Base-by-base conservation (phyloP, 768 basidiomycete species). In the Boletus vinaceobasis region DNA sequence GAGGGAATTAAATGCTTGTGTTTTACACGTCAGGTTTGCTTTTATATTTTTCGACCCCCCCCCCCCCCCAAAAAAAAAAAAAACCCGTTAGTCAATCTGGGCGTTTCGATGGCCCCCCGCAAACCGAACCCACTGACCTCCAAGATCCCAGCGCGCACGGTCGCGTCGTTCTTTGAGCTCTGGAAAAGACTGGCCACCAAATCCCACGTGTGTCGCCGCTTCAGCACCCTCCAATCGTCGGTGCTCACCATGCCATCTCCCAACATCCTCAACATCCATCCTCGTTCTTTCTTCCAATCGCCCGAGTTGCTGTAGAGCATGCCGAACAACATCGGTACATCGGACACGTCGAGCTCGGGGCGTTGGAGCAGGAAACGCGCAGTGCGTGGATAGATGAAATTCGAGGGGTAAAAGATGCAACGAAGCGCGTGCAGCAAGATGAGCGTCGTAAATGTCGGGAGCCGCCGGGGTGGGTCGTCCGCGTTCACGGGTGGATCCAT, bases 281-380 rank as follows among this genome's bases (percentile, higher is more conserved):
- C 78, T n/a, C 92, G 77, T 63, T 96, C 93, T 69, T 85, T 88
- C 72, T 84, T 88, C 88, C 90, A 93, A 14, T 87, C 86, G 38
- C 90, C 87, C 4, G 76, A 73, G 21, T 78, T 79, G 61, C 88
- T 91, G 67, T 93, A 97, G 4, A 98, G 75, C 84, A 96, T 87
- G 11, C 77, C 77, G 64, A 91, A 98, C 5, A 99, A 72, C 85
- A 98, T 85, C 0, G 96, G 96, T 0, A 98, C 90, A 64, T 98
- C 95, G 1, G 73, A 75, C 1, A 74, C 73, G 63, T 98, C 95
- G 7, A 98, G 73, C 51, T 84, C 80, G 1, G 93, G 87, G 2
- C 96, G 84, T 70, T 97, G 94, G 0, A 98, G 80, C 6, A 98
- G 80, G 78, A 97, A 98, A 5, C 89, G 81, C 1, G 90, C 85